phyloP scores from a whole-genome alignment of 176 grass and related monocot species.

The Hsuehochloa calcarea region DNA sequence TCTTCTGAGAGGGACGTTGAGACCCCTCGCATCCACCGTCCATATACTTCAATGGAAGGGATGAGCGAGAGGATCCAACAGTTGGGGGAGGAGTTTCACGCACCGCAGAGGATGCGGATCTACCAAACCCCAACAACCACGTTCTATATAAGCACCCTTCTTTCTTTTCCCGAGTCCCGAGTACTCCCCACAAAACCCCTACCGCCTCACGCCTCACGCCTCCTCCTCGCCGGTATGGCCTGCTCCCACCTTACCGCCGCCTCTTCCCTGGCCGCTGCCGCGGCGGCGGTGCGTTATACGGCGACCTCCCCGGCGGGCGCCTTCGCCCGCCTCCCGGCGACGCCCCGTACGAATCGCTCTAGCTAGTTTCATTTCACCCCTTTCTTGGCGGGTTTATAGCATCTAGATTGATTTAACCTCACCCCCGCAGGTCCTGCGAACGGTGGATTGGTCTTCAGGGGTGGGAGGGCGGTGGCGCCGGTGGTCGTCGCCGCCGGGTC shows the following conservation, averaged over 20 bases:
- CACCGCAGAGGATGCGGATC: too few relatives aligned
- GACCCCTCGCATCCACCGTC: too few relatives aligned
- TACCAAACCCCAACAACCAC: not conserved
- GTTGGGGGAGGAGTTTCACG: too few relatives aligned
- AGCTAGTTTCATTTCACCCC: not conserved
- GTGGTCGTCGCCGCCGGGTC: constrained; percentile 16
- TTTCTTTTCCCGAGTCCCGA: not conserved
- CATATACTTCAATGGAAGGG: too few relatives aligned
- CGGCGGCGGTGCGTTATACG: not conserved
- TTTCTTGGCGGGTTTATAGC: not conserved
- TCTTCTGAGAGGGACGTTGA: too few relatives aligned
- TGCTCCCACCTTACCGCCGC: constrained; percentile 32
- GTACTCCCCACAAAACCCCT: not conserved
- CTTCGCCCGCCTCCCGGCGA: constrained; percentile 23
- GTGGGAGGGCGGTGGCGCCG: not conserved
- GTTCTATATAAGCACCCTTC: not conserved
- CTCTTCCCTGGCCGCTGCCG: not conserved
- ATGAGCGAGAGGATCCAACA: too few relatives aligned
- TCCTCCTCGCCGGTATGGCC: constrained; percentile 19
- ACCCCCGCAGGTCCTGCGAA: not conserved
- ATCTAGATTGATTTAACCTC: not conserved
- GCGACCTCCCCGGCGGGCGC: not conserved
- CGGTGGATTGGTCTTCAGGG: not conserved
- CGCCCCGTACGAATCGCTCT: constrained; percentile 32
- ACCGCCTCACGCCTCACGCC: not conserved